Percentiles rank a stretch among this genome's conserved stretches.
Conservation (phyloP, 2,329 filamentous ascomycete species). For the Scytalidium sp. region DNA sequence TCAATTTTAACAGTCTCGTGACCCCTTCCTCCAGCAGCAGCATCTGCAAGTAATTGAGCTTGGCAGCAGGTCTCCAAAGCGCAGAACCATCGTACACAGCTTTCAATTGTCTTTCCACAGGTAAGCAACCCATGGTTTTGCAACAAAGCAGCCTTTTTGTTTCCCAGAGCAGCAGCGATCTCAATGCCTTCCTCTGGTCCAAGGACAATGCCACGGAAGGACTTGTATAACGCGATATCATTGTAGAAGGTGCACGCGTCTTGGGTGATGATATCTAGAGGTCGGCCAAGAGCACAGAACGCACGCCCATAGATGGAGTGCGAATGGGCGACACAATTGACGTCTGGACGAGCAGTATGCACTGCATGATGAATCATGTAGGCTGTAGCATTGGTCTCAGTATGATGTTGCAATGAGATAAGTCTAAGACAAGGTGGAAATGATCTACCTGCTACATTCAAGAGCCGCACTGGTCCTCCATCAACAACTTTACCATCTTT, state of each 20-base stretch:
- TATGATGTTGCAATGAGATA: not conserved
- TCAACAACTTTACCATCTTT: slow-evolving; percentile 59
- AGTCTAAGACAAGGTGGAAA: not conserved
- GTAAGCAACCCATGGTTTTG: slow-evolving; percentile 55
- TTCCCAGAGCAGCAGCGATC: slow-evolving; percentile 45
- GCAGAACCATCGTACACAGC: slow-evolving; percentile 52
- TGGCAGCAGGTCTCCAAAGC: slow-evolving; percentile 45
- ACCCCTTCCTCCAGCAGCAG: slow-evolving; percentile 56
- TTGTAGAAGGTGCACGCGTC: slow-evolving; percentile 53
- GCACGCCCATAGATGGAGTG: slow-evolving; percentile 58
- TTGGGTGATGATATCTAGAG: slow-evolving; percentile 57
- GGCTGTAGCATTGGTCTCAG: slow-evolving; percentile 31
- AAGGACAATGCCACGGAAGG: slow-evolving; percentile 51
- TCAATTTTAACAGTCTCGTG: slow-evolving; percentile 61
- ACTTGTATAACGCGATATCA: slow-evolving; percentile 34
- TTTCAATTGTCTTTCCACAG: slow-evolving; percentile 46
- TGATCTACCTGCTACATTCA: slow-evolving; percentile 27
- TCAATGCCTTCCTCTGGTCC: slow-evolving; percentile 46
- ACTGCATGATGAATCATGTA: slow-evolving; percentile 61
- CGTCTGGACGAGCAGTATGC: slow-evolving; percentile 55
- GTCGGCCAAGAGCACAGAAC: slow-evolving; percentile 59
- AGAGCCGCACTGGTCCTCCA: slow-evolving; percentile 42
- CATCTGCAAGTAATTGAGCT: slow-evolving; percentile 50
- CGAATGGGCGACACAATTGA: slow-evolving; percentile 55
- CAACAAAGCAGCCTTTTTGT: slow-evolving; percentile 49